Base-by-base conservation (phyloP, 2,329 filamentous ascomycete genomes). In the Colletotrichum theobromicola region DNA sequence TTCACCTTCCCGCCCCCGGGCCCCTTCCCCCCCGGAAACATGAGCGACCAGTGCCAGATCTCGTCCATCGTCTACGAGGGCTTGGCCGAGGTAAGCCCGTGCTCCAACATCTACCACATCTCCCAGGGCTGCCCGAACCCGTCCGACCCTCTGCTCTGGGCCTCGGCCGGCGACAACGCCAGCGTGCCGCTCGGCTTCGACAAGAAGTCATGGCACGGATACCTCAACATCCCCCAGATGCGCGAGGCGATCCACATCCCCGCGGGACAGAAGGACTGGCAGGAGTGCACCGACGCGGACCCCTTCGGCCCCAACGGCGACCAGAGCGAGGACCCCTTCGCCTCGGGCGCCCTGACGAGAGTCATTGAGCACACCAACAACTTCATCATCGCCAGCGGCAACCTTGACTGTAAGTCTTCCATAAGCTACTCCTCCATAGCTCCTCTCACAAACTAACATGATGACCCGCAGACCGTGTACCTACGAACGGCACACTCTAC, bases 51-150 rank as follows among this genome's bases (percentile, higher is more conserved):
- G 4, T 96, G 94, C 80, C 85, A 87, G 64, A 79, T 94, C 21
- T 88, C 78, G 80, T 87, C 69, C 85, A 88, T 26, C 88, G 55
- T 94, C 32, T 86, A 85, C 78, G 77, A 86, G 0, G 92, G 90
- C 46, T 88, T 89, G 12, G 76, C 86, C 6, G 79, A 85, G 1
- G 82, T 90, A 37, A 97, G 97, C 84, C 94, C 94, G 0, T 97
- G 95, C 85, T 97, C 93, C 83, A 91, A 95, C 81, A 85, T 94
- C n/a, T 96, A 96, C 84, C 90, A 94, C 70, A 90, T 96, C 18
- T 90, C 90, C 4, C 92, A 91, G 7, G 94, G 92, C 18, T 97
- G 94, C 81, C 94, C 94, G 1, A 78, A 92, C 4, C 85, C 90
- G 2, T 94, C 91, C 88, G 92, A 95, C 73, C 90, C 93, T 0